Evolutionary conservation across 2,329 filamentous ascomycete genomes (phyloP).

Genomic region (Ophiostoma sp.): DNA sequence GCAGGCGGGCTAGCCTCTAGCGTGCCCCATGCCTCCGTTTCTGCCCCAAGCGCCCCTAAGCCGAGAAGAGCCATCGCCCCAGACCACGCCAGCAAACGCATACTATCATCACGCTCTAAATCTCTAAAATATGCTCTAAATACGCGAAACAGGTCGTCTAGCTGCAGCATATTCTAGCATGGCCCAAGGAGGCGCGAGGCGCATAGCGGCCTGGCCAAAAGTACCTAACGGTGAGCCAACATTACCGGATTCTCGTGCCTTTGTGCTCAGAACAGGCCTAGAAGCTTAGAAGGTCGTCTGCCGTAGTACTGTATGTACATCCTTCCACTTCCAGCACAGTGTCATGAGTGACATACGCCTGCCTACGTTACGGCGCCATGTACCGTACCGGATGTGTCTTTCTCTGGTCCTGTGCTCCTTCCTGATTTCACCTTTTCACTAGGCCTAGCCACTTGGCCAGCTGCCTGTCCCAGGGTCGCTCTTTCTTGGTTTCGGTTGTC

Average conservation of each 20-base stretch:
- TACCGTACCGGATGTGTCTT: conserved; percentile 6
- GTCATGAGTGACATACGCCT: neutral
- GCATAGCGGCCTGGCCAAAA: neutral
- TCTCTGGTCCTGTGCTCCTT: conserved; percentile 1
- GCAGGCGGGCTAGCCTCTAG: neutral
- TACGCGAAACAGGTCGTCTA: neutral
- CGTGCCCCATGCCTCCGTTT: conserved; percentile 6
- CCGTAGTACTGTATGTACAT: neutral
- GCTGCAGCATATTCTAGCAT: neutral
- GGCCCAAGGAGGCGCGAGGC: neutral
- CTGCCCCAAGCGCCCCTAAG: conserved; percentile 21
- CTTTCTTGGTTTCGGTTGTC: conserved; percentile 5
- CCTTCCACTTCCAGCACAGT: neutral
- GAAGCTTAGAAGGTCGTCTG: neutral
- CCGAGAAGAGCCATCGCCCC: conserved; percentile 19
- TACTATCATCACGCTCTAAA: neutral
- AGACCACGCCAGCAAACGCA: neutral
- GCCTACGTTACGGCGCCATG: neutral
- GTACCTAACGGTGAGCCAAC: conserved; percentile 2
- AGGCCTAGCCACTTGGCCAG: neutral
- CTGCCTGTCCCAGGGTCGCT: neutral
- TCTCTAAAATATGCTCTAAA: neutral
- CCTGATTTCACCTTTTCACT: neutral
- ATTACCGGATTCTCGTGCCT: neutral
- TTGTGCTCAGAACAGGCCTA: neutral